A percentile compares a stretch with the other conserved stretches of the same genome.
These are phyloP conservation scores for Phascolomyces articulosus DNA, from an alignment of 371 early-diverging fungal species.

Conservation along the genomic window DNA sequence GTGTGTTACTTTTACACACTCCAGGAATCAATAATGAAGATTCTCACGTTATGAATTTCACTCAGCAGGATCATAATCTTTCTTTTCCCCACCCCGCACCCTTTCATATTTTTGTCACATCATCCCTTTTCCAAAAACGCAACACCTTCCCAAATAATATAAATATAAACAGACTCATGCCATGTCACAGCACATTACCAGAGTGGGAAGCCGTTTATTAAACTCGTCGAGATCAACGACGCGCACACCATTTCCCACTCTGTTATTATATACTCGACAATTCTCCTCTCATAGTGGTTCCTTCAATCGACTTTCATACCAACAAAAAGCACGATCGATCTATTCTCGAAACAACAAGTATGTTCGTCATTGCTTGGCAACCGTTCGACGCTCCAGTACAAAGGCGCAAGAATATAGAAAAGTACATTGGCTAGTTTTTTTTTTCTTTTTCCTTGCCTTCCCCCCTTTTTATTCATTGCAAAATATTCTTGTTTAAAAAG, in stretches of 20 bases:
- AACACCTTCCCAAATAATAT: not conserved
- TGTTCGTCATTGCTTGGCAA: not conserved
- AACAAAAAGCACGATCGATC: not conserved
- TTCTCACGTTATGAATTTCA: too few relatives aligned
- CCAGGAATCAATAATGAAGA: too few relatives aligned
- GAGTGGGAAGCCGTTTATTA: not conserved
- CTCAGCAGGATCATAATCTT: too few relatives aligned
- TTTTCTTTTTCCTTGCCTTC: too few relatives aligned
- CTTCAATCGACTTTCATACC: not conserved
- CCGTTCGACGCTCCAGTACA: not conserved
- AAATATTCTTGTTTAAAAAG: too few relatives aligned
- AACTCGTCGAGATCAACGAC: not conserved
- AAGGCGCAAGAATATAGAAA: not conserved
- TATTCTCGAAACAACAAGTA: not conserved
- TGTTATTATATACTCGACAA: not conserved
- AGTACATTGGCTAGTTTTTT: not conserved
- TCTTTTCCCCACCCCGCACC: too few relatives aligned
- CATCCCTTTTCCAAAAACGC: too few relatives aligned
- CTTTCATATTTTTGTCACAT: too few relatives aligned
- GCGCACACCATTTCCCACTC: not conserved
- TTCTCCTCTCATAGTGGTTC: not conserved
- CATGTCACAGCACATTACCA: slow-evolving; percentile 1
- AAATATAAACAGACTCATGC: too few relatives aligned
- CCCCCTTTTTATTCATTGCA: too few relatives aligned
- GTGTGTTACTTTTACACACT: too few relatives aligned